Evolutionary conservation across 2,329 filamentous ascomycete species (phyloP), one percentile per base, ranked within the genome.

Genomic region (Pyrenophora tritici-repentis): DNA sequence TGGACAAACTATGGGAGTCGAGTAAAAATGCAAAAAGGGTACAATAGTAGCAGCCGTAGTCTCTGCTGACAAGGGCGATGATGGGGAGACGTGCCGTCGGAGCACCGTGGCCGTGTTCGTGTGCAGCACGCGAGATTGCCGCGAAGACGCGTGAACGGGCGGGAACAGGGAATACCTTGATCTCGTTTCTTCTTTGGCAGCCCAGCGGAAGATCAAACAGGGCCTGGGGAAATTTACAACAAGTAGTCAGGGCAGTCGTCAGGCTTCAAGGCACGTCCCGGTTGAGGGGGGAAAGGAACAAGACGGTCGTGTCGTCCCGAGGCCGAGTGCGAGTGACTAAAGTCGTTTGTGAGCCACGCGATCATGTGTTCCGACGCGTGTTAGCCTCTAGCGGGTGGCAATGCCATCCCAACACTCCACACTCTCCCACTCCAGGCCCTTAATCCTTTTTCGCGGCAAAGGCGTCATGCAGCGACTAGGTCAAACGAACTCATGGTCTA

Each of bases 111-210:
- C 34, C 33, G 55, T 50, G 37, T 46, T 48, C 31, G 50, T 44
- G 42, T 40, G 47, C 51, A 52, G 43, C 45, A 47, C 48, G 49
- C 47, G 42, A 49, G 37, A 42, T 29, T 47, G 24, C 22, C 47
- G 53, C 50, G 51, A 34, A 52, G 41, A 52, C 52, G 58, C 62
- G 61, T 62, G 61, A 66, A 58, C 52, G 56, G 47, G 54, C 44
- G 48, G 44, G 47, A 43, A 12, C 41, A 13, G 26, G 26, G 3
- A 9, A 12, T 20, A 20, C 18, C 3, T 20, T 5, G 3, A 3
- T 20, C 18, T 20, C 18, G 3, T 20, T 20, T 3, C 18, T 20
- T 5, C 3, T 20, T 20, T 20, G 18, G 18, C 18, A 20, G 18
- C 18, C 18, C 18, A 20, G 18, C 18, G 2, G 18, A 20, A 3